Percentiles rank a stretch among this genome's conserved stretches.
phyloP scores from a whole-genome alignment of 2,329 filamentous ascomycete species.

The Botrytis tulipae region DNA sequence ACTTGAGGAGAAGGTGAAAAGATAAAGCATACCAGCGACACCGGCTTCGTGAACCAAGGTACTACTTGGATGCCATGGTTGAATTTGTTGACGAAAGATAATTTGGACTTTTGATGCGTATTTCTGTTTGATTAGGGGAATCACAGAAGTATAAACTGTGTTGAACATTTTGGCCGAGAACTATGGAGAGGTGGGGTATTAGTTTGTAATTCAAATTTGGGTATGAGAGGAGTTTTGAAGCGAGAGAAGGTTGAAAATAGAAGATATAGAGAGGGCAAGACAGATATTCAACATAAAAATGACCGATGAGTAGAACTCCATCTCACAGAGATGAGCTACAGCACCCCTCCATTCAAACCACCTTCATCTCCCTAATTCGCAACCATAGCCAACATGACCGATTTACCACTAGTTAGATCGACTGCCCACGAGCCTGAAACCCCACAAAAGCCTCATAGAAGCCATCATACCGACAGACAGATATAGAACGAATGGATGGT shows the following conservation, averaged over 20 bases:
- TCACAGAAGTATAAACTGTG: conserved; percentile 66
- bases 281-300: background rate
- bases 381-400: too few species aligned
- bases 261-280: background rate
- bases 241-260: background rate
- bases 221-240: background rate
- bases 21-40: conserved; percentile 53
- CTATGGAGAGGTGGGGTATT: background rate
- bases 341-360: background rate
- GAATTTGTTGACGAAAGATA: conserved; percentile 87
- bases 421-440: too few species aligned
- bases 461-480: background rate
- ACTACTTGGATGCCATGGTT: conserved; percentile 91
- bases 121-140: conserved; percentile 61
- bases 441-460: background rate
- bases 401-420: background rate
- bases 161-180: conserved; percentile 70
- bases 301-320: background rate
- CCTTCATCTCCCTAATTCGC: background rate
- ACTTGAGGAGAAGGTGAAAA: background rate
- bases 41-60: conserved; percentile 80
- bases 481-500: background rate
- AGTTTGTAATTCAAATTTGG: background rate
- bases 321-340: background rate
- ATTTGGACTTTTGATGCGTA: conserved; percentile 62